These are phyloP conservation scores for Cryptosporidium ryanae DNA, from an alignment of 169 alveolate genomes.

Conservation along the genomic window DNA sequence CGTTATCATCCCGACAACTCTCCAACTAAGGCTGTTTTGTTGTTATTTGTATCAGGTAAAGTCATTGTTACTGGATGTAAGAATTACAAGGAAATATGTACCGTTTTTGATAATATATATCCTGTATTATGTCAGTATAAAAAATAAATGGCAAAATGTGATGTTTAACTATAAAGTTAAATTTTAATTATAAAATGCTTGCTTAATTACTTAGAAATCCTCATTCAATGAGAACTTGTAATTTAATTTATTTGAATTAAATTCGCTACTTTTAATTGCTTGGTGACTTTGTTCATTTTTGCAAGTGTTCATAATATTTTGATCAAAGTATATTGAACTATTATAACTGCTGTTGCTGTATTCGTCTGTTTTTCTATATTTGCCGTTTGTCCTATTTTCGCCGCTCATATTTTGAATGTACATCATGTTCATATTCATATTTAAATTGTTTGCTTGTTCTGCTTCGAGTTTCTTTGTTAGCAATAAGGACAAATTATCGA, in stretches of 20 bases:
- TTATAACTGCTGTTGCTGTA: neutral
- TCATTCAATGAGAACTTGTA: slow-evolving; percentile 46
- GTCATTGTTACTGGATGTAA: slow-evolving; percentile 98
- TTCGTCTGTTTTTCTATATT: neutral
- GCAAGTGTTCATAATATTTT: no score
- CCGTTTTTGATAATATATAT: slow-evolving; percentile 90
- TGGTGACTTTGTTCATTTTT: no score
- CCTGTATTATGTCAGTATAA: slow-evolving; percentile 90
- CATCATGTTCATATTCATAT: slow-evolving; percentile 24
- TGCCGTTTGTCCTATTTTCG: neutral
- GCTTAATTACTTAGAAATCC: slow-evolving; percentile 31
- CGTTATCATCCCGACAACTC: slow-evolving; percentile 80
- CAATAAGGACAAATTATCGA: slow-evolving; percentile 22
- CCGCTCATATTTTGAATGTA: neutral
- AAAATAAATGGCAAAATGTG: slow-evolving; percentile 76
- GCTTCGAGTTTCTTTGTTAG: slow-evolving; percentile 20
- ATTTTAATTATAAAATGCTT: neutral
- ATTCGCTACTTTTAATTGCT: neutral
- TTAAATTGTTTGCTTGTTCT: slow-evolving; percentile 30
- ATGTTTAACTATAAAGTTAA: neutral
- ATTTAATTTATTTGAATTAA: neutral
- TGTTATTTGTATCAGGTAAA: slow-evolving; percentile 98
- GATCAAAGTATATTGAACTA: neutral
- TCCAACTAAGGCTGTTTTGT: slow-evolving; percentile 92
- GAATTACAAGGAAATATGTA: slow-evolving; percentile 89